phyloP scores from a whole-genome alignment of 805 yeast genomes.

The Vanderwaltozyma polyspora region DNA sequence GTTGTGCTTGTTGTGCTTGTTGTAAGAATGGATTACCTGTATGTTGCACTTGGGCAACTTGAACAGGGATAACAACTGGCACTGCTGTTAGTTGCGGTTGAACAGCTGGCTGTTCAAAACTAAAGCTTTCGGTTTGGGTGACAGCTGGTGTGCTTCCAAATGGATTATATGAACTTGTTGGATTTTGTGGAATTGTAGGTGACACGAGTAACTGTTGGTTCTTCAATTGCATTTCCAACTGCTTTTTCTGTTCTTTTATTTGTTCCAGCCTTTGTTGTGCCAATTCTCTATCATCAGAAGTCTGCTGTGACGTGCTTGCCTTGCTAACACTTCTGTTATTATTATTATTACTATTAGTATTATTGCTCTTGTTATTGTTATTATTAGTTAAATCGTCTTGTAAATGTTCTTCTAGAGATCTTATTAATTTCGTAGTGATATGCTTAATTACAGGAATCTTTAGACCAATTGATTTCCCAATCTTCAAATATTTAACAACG shows the following conservation, averaged over 20 bases:
- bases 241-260: conserved; percentile 24
- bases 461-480: conserved; percentile 83
- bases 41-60: conserved; percentile 4
- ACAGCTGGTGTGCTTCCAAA: conserved; percentile 12
- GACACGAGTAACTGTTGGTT: conserved; percentile 20
- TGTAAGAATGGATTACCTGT: conserved; percentile 15
- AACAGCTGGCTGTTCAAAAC: conserved; percentile 11
- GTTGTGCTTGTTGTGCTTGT: conserved; percentile 15
- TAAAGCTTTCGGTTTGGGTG: conserved; percentile 7
- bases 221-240: conserved; percentile 24
- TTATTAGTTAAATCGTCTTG: conserved; percentile 42
- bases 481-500: conserved; percentile 77
- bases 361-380: not conserved
- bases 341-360: not conserved
- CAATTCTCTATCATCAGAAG: conserved; percentile 6
- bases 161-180: conserved; percentile 25
- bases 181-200: conserved; percentile 19
- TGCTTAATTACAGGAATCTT: conserved; percentile 94
- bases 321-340: no score
- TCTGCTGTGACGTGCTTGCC: no score
- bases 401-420: conserved; percentile 78
- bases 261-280: conserved; percentile 28
- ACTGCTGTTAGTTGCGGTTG: conserved; percentile 6
- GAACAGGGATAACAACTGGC: conserved; percentile 15
- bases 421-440: conserved; percentile 88